Base-by-base conservation (phyloP, 1,284 basidiomycete genomes). In the Ustilago sp. region DNA sequence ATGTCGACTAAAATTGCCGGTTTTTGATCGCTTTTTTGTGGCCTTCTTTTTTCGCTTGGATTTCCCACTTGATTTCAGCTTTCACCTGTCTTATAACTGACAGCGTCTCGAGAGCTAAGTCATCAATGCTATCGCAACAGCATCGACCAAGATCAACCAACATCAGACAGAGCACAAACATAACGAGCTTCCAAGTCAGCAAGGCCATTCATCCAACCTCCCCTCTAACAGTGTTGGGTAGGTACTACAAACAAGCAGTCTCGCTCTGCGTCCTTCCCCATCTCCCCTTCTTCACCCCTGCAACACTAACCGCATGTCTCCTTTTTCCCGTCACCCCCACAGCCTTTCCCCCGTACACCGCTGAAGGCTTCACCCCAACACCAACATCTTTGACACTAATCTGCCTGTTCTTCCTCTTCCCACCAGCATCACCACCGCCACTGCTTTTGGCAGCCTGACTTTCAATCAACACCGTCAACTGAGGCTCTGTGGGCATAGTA, bases 251-350 rank as follows among this genome's bases (percentile, higher is more conserved):
- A 54, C 59, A 61, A 32, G 59, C 55, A 43, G 59, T 55, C 45
- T 71, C 69, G 51, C 63, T 71, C 39, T 66, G 55, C 3, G 59
- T 59, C 31, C 69, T 54, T 1, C 45, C 17, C 69, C 69, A 71
- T 9, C 36, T 59, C 1, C 15, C 34, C 31, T 43, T 59, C 19
- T 23, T 61, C n/a, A 7, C 45, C 13, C 23, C 47, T 17, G n/a
- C 54, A 6, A 12, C 47, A 38, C 52, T 38, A 11, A 63, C 23
- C 9, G 61, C 50, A 28, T 15, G 17, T 9, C 61, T 56, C 41
- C 56, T 59, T 38, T 56, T 58, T 0, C 23, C 35, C 12, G 48
- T 69, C 3, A 28, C 23, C 11, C 48, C 51, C 17, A n/a, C 43
- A 28, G 35, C 28, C 48, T 52, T 59, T 3, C 59, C 23, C 23